Base-by-base conservation (phyloP, 805 yeast species). In the Lachancea thermotolerans region DNA sequence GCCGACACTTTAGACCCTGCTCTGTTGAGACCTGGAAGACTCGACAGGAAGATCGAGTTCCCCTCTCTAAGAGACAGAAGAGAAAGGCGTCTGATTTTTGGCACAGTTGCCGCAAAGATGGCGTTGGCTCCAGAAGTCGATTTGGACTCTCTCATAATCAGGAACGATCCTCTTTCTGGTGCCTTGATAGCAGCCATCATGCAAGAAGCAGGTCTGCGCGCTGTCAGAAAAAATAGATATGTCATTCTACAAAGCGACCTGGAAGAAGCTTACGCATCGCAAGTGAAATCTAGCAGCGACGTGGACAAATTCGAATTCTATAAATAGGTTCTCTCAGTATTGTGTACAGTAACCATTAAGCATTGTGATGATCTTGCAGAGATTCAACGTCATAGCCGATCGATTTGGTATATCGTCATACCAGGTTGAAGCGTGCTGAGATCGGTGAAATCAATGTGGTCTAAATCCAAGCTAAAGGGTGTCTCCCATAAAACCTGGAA, bases 1-100 rank as follows among this genome's bases (percentile, higher is more conserved):
- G 96, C 96, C n/a, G 99, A 93, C 64, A 93, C 99, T 2, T 78
- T 93, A 56, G 99, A 93, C 69, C 99, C 99, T 4, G 99, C 99
- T 10, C 74, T 93, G 56, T 78, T 93, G 66, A 85, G 99, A 72
- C 97, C 99, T 15, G 99, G 99, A 55, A 85, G 99, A 72, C 77
- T 93, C 65, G 99, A 93, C 68, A 80, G 99, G 67, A 95, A 95
- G 68, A 95, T 93, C 57, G 99, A 93, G 68, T 95, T 93, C 68
- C 99, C 99, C 41, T 81, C 88, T 16, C 74, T 93, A 66, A 85
- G 95, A 61, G 99, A 93, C 65, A 82, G 99, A 70, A 84, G 99
- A 70, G 99, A 93, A 66, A 85, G 99, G 68, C 85, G 99, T 63
- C 78, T 93, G 64, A 95, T 93, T 55, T 93, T 95, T 68, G 79